Percentiles rank a stretch among this genome's conserved stretches.
These are phyloP conservation scores for Candida neerlandica DNA, from an alignment of 1,139 yeast species.

Conservation along the genomic window DNA sequence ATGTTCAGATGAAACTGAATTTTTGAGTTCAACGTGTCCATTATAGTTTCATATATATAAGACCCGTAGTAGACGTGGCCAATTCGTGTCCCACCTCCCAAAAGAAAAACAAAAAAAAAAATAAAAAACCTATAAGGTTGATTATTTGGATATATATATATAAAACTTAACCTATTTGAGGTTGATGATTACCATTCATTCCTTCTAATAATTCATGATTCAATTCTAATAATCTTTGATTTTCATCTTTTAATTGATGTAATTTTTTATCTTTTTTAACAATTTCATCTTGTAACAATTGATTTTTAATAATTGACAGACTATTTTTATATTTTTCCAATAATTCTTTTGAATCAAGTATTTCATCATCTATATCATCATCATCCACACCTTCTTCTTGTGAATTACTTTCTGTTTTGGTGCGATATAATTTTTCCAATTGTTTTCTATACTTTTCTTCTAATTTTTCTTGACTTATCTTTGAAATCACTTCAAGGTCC, in stretches of 20 bases:
- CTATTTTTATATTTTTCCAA: constrained; percentile 14
- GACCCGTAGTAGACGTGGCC: too few species aligned
- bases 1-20: background rate
- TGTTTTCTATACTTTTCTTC: constrained; percentile 19
- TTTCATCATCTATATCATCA: background rate
- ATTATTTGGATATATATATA: too few species aligned
- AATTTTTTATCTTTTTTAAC: constrained; percentile 26
- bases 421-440: constrained; percentile 1
- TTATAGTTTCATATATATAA: too few species aligned
- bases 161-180: background rate
- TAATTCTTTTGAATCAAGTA: constrained; percentile 10
- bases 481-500: constrained; percentile 30
- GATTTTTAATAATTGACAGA: constrained; percentile 22
- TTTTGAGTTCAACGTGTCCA: background rate
- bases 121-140: too few species aligned
- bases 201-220: constrained; percentile 33
- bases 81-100: too few species aligned
- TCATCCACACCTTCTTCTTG: background rate
- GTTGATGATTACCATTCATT: constrained; percentile 10
- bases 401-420: background rate
- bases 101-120: too few species aligned
- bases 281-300: constrained; percentile 28
- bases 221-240: constrained; percentile 35
- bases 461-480: constrained; percentile 27
- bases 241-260: constrained; percentile 30